Conservation (phyloP, 2,329 filamentous ascomycete genomes). For the Didymosphaeria variabile region DNA sequence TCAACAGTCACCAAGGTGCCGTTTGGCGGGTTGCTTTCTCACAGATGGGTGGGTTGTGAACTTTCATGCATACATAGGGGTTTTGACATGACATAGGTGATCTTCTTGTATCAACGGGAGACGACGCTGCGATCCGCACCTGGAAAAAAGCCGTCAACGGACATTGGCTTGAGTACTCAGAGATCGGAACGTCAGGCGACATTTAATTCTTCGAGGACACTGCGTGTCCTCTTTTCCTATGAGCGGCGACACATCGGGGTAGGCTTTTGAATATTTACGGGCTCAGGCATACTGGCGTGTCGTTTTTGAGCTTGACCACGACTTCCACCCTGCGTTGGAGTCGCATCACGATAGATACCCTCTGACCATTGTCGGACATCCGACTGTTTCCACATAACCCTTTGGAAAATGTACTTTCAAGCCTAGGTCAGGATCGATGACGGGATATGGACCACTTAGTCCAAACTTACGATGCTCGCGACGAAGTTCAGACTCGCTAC, state of each 20-base stretch:
- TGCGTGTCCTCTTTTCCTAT: neutral
- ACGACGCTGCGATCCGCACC: conserved; percentile 69
- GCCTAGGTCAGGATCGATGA: neutral
- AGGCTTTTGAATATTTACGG: conserved; percentile 26
- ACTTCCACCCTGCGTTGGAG: conserved; percentile 26
- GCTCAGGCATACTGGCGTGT: conserved; percentile 11
- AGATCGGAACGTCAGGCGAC: conserved; percentile 54
- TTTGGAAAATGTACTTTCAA: neutral
- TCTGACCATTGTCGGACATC: conserved; percentile 19
- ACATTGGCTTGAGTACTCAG: conserved; percentile 59
- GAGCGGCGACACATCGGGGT: neutral
- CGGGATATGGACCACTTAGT: neutral
- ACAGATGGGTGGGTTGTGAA: conserved; percentile 51
- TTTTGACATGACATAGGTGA: conserved; percentile 66
- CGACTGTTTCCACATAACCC: neutral
- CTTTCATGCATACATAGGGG: neutral
- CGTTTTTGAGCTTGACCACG: conserved; percentile 22
- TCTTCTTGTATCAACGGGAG: conserved; percentile 77
- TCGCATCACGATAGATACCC: conserved; percentile 40
- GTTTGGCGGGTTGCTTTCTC: conserved; percentile 79
- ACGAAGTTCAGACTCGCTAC: neutral
- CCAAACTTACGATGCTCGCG: neutral
- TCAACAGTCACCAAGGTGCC: conserved; percentile 73
- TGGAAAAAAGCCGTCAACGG: conserved; percentile 61
- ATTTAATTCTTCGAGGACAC: conserved; percentile 22